Base-by-base conservation (phyloP, 768 basidiomycete genomes). In the Tylopilus sp. region DNA sequence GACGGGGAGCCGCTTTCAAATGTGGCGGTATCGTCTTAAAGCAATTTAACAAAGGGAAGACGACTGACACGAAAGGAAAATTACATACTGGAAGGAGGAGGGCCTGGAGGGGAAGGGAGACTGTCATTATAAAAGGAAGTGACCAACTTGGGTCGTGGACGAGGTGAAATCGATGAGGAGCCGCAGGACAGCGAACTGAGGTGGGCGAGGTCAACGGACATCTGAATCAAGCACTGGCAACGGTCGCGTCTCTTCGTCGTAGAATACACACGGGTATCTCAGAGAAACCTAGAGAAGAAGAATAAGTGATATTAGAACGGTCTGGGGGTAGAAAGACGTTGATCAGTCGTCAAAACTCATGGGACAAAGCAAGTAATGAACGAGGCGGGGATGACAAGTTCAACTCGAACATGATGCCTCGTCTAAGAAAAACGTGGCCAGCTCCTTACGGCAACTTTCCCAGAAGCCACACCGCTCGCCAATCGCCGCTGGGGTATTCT, bases 31-130 rank as follows among this genome's bases (percentile, higher is more conserved):
- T 63, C 57, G 22, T 58, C 65, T 60, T 43, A 34, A 50, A 58
- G 46, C 45, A 28, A 30, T 36, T 71, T 43, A 74, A 71, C 56
- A 78, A 72, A 34, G 75, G 65, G 16, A 64, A 40, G 17, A 67
- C 16, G 74, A 36, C 68, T 70, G 44, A 70, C 33, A 29, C 9
- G 29, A 24, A 56, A 40, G 45, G 53, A 46, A 59, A 42, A 34
- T 46, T 50, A 57, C 62, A 56, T 61, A 69, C 68, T 46, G 19
- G 61, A 61, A 48, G 33, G 42, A 6, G 48, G 13, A 43, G 45
- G 26, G 25, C 37, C 16, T 4, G 41, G 53, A 26, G 31, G 45
- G 38, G 12, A 29, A 31, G 48, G 24, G n/a, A 45, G 25, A 19
- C 6, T 33, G 52, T 60, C 68, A 60, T 71, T 55, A 61, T 59